Evolutionary conservation across 148 eudicot genomes (phyloP).

Genomic region (Nepenthes mirabilis): DNA sequence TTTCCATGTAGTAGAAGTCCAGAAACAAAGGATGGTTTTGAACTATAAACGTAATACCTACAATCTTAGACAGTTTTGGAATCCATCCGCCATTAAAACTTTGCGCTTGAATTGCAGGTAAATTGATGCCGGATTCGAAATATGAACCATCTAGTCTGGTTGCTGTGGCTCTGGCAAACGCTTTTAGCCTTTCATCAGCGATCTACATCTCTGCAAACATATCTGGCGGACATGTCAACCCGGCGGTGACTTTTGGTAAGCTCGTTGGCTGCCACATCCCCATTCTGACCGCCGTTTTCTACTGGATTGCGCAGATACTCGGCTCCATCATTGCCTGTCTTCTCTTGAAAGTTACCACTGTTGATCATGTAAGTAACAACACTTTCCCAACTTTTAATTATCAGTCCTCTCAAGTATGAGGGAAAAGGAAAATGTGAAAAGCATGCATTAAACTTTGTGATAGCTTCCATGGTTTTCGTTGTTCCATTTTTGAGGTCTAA

Average conservation of each 20-base stretch:
- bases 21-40: too few species aligned
- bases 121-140: slow-evolving; percentile 35
- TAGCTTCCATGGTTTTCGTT: too few species aligned
- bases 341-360: slow-evolving; percentile 45
- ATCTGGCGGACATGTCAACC: slow-evolving; percentile 61
- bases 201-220: slow-evolving; percentile 37
- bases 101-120: slow-evolving; percentile 23
- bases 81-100: too few species aligned
- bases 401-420: too few species aligned
- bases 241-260: slow-evolving; percentile 56
- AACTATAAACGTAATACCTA: too few species aligned
- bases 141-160: slow-evolving; percentile 43
- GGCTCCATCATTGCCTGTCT: slow-evolving; percentile 78
- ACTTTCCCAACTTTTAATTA: too few species aligned
- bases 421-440: too few species aligned
- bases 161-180: slow-evolving; percentile 52
- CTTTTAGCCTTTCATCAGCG: slow-evolving; percentile 48
- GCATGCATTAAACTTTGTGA: too few species aligned
- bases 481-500: too few species aligned
- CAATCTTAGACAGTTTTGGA: too few species aligned
- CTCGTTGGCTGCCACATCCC: slow-evolving; percentile 75
- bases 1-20: too few species aligned
- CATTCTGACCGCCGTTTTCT: slow-evolving; percentile 50
- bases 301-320: slow-evolving; percentile 67
- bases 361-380: slow-evolving; percentile 32